Percentiles rank a stretch among this genome's conserved stretches.
Evolutionary conservation across 306 rosid species (phyloP).

Genomic region (Chamaecrista fasciculata): DNA sequence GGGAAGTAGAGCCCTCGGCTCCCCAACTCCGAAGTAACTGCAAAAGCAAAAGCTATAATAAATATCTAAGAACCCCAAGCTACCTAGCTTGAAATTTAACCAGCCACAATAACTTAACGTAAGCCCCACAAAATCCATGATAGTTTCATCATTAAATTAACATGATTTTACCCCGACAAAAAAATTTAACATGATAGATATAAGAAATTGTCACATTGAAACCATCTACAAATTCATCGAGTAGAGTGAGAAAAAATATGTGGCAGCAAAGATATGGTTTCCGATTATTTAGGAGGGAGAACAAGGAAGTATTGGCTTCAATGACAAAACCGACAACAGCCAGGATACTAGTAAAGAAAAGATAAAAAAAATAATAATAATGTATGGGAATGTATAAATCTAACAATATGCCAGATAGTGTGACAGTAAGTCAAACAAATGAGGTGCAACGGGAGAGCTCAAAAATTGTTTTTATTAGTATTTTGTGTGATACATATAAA

Average conservation of each 20-base stretch:
- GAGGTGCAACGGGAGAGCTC: not conserved
- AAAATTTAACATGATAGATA: not conserved
- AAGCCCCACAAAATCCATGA: not conserved
- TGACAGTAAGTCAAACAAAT: constrained; percentile 5
- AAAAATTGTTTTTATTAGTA: not conserved
- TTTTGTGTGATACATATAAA: not conserved
- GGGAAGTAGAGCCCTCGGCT: constrained; percentile 67
- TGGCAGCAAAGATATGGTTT: not conserved
- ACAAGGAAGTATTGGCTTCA: not conserved
- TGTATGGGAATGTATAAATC: constrained; percentile 13
- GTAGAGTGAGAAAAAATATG: not conserved
- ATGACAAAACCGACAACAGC: not conserved
- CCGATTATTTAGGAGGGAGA: constrained; percentile 8
- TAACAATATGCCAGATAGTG: not conserved
- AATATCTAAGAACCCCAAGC: constrained; percentile 17
- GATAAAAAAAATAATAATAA: not conserved
- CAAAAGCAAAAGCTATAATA: constrained; percentile 34
- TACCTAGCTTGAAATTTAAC: not conserved
- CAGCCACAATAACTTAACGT: not conserved
- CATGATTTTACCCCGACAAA: too few species aligned
- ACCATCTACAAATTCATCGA: constrained; percentile 7
- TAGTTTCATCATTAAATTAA: not conserved
- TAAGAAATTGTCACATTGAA: not conserved
- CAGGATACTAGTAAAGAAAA: not conserved
- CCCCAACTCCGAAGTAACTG: constrained; percentile 75